Evolutionary conservation across 768 basidiomycete genomes (phyloP), one percentile per base, ranked within the genome.

Genomic region (Podaxis mareebaensis): DNA sequence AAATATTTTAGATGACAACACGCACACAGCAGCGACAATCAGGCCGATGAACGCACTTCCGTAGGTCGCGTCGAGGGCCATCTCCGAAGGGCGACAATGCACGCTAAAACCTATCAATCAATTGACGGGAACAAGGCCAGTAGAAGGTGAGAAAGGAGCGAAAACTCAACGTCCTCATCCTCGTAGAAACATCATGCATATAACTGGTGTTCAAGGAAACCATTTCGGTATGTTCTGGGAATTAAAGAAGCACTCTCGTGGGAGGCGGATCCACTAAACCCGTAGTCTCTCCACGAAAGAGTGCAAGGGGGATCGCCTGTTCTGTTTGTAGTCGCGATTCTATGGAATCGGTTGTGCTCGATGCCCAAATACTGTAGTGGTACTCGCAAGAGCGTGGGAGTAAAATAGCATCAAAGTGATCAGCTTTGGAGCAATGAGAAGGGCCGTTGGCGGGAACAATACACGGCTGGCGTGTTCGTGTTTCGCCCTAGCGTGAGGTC

Each of bases 11-110:
- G 20, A 11, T n/a, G 24, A 53, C 26, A 26, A 36, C 4, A 68
- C 81, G 59, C 68, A 84, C 82, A 80, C 69, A n/a, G 80, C 74
- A 60, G 77, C 78, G 15, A 70, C 71, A 39, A 82, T 69, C 39
- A 83, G 74, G 38, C 81, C 81, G 63, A 84, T 69, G 63, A 84
- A 78, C 39, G 79, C 77, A 30, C 75, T 75, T 42, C 81, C 82
- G 64, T 79, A 83, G 15, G 79, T 81, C 39, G 71, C 68, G 54
- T 79, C 75, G 22, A 91, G n/a, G 13, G 53, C 53, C 61, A 62
- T 62, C 13, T 49, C 11, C 24, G 40, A 49, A n/a, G 39, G 22
- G 7, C 15, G n/a, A 30, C 12, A 24, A 33, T 38, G 44, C 24
- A 30, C 28, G 40, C 26, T 39, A 40, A 42, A n/a, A 42, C 26